Base-by-base conservation (phyloP, 1,284 basidiomycete species). In the Puccinia polysora region DNA sequence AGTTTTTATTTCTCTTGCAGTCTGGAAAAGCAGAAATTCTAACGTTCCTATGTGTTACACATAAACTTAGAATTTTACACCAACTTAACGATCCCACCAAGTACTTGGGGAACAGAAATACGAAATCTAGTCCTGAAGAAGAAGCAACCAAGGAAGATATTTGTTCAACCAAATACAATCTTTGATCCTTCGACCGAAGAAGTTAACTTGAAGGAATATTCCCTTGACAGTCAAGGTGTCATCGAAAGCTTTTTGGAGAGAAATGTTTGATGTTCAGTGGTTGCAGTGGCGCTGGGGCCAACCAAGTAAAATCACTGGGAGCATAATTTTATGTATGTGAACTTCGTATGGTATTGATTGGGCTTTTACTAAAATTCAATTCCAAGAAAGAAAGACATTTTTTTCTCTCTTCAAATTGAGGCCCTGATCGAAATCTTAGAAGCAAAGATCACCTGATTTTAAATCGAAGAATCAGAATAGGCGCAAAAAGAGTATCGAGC, bases 231-330 rank as follows among this genome's bases (percentile, higher is more conserved):
- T 4, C 85, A 84, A 20, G 90, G 90, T 36, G 83, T 86, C 30
- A 88, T 91, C 70, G 84, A 89, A 80, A 89, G 88, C 76, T 88
- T 88, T 81, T 85, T 91, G 74, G 89, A 91, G 78, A 82, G 88
- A 67, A 83, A 82, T 60, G 49, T 79, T 78, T 89, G 74, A 75
- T 14, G 38, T n/a, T 56, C n/a, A n/a, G n/a, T n/a, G n/a, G n/a
- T n/a, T n/a, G n/a, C n/a, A n/a, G n/a, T n/a, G n/a, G n/a, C n/a
- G n/a, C n/a, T n/a, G n/a, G n/a, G n/a, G n/a, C n/a, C n/a, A n/a
- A n/a, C n/a, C n/a, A n/a, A n/a, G n/a, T n/a, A n/a, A n/a, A n/a
- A n/a, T n/a, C n/a, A n/a, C n/a, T n/a, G n/a, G n/a, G n/a, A n/a
- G n/a, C n/a, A n/a, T n/a, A n/a, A n/a, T n/a, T n/a, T n/a, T n/a